These are phyloP conservation scores for Dendrobium huoshanense DNA, from an alignment of 106 monocot species.

Conservation along the genomic window DNA sequence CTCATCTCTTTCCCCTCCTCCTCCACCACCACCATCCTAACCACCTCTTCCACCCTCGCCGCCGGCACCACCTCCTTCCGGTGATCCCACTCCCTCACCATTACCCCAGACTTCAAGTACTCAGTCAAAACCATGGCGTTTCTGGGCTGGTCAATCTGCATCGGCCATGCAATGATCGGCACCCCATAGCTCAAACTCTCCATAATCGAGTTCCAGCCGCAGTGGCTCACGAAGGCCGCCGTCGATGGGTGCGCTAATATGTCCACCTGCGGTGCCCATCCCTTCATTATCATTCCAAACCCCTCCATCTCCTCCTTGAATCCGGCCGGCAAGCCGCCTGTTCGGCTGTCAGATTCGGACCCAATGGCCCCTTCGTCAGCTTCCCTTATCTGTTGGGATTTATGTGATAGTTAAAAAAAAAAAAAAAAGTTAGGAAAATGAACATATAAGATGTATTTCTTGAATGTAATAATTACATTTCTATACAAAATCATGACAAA, in stretches of 20 bases:
- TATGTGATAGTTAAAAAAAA: background rate
- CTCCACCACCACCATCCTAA: conserved; percentile 8
- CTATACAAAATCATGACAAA: no score
- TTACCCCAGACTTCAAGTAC: conserved; percentile 9
- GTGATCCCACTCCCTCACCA: conserved; percentile 4
- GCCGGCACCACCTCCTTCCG: background rate
- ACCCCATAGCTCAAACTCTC: conserved; percentile 15
- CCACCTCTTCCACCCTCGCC: conserved; percentile 1
- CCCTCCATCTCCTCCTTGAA: background rate
- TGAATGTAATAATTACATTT: no score
- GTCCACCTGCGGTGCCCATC: conserved; percentile 19
- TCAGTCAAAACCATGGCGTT: conserved; percentile 7
- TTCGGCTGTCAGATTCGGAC: background rate
- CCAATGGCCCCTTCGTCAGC: conserved; percentile 9
- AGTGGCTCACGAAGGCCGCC: conserved; percentile 71
- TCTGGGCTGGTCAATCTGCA: conserved; percentile 17
- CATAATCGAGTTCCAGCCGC: conserved; percentile 63
- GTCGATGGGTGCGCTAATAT: conserved; percentile 5
- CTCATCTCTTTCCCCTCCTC: conserved; percentile 11
- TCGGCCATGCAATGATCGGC: conserved; percentile 15
- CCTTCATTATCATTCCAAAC: conserved; percentile 6
- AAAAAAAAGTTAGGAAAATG: no score
- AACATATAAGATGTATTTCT: no score
- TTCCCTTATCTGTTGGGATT: background rate
- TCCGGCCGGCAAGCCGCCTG: background rate